These are phyloP conservation scores for Mycena sanguinolenta DNA, from an alignment of 768 basidiomycete genomes.

Conservation along the genomic window DNA sequence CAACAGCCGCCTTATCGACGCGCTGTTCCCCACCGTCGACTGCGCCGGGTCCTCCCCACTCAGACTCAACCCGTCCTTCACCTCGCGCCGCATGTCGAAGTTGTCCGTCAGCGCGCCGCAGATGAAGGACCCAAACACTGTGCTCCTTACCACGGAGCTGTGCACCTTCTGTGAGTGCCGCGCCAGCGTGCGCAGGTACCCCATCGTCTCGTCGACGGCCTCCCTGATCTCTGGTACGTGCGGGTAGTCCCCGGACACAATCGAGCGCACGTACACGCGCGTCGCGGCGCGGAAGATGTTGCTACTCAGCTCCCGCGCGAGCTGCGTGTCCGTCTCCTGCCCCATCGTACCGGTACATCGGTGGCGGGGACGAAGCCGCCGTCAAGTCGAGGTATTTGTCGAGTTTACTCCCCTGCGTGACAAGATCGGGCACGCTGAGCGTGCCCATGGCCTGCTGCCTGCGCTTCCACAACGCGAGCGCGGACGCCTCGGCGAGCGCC, in stretches of 20 bases:
- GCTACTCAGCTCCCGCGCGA: slow-evolving; percentile 61
- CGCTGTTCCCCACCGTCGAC: slow-evolving; percentile 71
- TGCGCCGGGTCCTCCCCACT: slow-evolving; percentile 56
- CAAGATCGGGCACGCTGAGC: slow-evolving; percentile 74
- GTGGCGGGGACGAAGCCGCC: not conserved
- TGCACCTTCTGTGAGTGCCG: slow-evolving; percentile 51
- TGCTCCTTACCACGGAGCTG: slow-evolving; percentile 73
- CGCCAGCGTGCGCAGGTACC: slow-evolving; percentile 56
- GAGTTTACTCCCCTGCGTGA: slow-evolving; percentile 46
- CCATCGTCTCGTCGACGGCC: slow-evolving; percentile 67
- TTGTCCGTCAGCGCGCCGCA: slow-evolving; percentile 78
- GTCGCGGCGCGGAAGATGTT: slow-evolving; percentile 83
- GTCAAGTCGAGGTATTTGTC: slow-evolving; percentile 28
- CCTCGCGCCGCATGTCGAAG: slow-evolving; percentile 52
- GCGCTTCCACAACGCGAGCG: slow-evolving; percentile 77
- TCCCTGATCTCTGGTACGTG: slow-evolving; percentile 71
- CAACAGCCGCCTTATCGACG: slow-evolving; percentile 67
- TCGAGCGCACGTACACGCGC: slow-evolving; percentile 79
- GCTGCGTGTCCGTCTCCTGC: slow-evolving; percentile 37
- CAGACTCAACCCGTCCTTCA: slow-evolving; percentile 62
- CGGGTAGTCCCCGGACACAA: slow-evolving; percentile 82
- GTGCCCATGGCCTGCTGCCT: slow-evolving; percentile 51
- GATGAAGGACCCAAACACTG: slow-evolving; percentile 84
- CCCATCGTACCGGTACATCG: not conserved
- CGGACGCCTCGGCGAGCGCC: slow-evolving; percentile 81